These are phyloP conservation scores for Leccinum imitatum DNA, from an alignment of 768 basidiomycete genomes.

Conservation along the genomic window DNA sequence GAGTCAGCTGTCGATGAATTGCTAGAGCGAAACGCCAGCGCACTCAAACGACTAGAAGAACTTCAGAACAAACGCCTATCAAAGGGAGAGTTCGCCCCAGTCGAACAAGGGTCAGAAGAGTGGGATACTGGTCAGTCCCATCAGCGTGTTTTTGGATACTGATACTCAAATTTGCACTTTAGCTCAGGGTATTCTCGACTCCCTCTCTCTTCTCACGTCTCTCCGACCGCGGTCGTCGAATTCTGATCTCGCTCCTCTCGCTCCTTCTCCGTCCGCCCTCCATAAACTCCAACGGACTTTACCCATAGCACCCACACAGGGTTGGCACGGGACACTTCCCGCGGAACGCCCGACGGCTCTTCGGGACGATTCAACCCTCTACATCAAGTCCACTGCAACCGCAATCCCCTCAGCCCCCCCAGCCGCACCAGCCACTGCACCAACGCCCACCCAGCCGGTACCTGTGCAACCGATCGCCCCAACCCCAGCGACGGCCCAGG, in stretches of 20 bases:
- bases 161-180: conserved; percentile 17
- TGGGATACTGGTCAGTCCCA: conserved; percentile 70
- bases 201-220: conserved; percentile 64
- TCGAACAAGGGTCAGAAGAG: conserved; percentile 73
- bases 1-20: conserved; percentile 71
- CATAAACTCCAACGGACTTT: conserved; percentile 71
- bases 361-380: conserved; percentile 73
- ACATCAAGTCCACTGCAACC: conserved; percentile 50
- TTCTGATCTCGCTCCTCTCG: conserved; percentile 44
- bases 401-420: conserved; percentile 34
- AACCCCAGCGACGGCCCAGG: conserved; percentile 29
- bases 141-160: conserved; percentile 4
- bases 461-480: conserved; percentile 24
- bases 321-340: conserved; percentile 77
- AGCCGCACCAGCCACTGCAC: conserved; percentile 34
- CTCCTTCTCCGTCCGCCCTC: conserved; percentile 64
- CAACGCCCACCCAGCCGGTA: conserved; percentile 31
- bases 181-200: conserved; percentile 76
- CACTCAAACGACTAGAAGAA: conserved; percentile 61
- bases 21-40: conserved; percentile 61
- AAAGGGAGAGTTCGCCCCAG: conserved; percentile 43
- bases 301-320: conserved; percentile 54
- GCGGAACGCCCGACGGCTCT: conserved; percentile 56
- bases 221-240: conserved; percentile 62
- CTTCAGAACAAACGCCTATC: conserved; percentile 60